These are phyloP conservation scores for Geranomyces variabilis DNA, from an alignment of 192 early-diverging fungal genomes.

Conservation along the genomic window DNA sequence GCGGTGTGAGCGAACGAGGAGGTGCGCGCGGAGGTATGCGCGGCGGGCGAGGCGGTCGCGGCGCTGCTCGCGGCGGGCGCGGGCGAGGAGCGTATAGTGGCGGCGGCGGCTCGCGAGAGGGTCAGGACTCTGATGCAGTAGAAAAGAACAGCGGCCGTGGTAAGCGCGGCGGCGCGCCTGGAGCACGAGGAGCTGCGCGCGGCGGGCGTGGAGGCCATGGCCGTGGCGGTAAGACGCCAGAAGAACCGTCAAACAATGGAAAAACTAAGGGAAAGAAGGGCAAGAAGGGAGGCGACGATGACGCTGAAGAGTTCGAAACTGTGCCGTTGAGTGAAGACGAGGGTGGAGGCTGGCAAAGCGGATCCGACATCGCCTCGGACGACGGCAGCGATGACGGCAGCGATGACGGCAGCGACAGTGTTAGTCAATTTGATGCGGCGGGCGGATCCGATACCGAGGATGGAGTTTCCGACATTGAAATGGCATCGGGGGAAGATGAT, in stretches of 20 bases:
- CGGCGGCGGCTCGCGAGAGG: neutral
- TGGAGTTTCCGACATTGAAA: constrained; percentile 18
- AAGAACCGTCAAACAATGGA: constrained; percentile 2
- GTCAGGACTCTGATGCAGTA: neutral
- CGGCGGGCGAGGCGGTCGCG: neutral
- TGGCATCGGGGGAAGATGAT: constrained; percentile 13
- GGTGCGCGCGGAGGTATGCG: neutral
- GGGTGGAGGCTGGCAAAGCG: constrained; percentile 37
- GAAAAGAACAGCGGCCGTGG: neutral
- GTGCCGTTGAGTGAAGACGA: constrained; percentile 39
- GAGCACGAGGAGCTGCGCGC: neutral
- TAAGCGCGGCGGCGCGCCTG: neutral
- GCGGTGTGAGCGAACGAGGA: constrained; percentile 5
- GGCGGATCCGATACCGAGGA: constrained; percentile 17
- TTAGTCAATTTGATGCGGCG: constrained; percentile 4
- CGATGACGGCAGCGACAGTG: constrained; percentile 10
- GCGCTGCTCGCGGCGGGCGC: neutral
- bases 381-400: constrained; percentile 6
- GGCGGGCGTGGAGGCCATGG: constrained; percentile 7
- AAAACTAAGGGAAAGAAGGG: constrained; percentile 16
- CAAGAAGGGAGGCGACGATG: constrained; percentile 32
- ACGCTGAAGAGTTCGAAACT: constrained; percentile 43
- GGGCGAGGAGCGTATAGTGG: neutral
- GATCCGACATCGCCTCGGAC: constrained; percentile 33
- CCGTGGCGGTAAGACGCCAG: constrained; percentile 11